Conservation (phyloP, 805 yeast species). For the Candida pseudoglaebosa region DNA sequence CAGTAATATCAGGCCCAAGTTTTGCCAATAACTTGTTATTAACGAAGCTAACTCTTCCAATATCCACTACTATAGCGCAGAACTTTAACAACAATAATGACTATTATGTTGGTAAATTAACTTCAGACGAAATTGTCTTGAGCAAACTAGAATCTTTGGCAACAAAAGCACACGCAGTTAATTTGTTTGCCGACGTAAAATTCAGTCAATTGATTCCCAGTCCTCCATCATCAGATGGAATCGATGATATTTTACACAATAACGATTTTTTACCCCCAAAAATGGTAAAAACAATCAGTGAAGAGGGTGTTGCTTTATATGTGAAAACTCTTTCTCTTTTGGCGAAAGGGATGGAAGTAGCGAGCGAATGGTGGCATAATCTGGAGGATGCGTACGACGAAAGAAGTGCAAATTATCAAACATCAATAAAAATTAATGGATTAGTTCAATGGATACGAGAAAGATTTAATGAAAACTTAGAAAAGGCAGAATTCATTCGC, state of each 20-base stretch:
- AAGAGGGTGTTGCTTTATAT: constrained; percentile 83
- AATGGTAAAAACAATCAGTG: constrained; percentile 59
- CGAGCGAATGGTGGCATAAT: constrained; percentile 86
- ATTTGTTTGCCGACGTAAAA: constrained; percentile 86
- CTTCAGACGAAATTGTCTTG: constrained; percentile 36
- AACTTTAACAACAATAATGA: background rate
- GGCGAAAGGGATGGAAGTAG: constrained; percentile 81
- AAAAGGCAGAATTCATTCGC: constrained; percentile 78
- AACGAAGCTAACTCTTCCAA: constrained; percentile 31
- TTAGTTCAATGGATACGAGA: constrained; percentile 91
- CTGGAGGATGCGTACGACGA: constrained; percentile 4
- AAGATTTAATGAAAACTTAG: constrained; percentile 82
- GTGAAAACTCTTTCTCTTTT: constrained; percentile 78
- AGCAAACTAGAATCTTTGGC: constrained; percentile 66
- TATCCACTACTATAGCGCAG: constrained; percentile 15
- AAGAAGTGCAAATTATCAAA: constrained; percentile 14
- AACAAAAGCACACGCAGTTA: constrained; percentile 87
- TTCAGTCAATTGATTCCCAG: constrained; percentile 79
- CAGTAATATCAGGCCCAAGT: constrained; percentile 24
- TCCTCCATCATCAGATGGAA: constrained; percentile 49
- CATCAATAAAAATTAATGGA: constrained; percentile 48
- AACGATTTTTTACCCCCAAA: constrained; percentile 51
- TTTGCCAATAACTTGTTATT: constrained; percentile 34
- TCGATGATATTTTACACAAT: constrained; percentile 34
- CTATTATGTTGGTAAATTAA: background rate